These are phyloP conservation scores for Capronia epimyces DNA, from an alignment of 2,329 filamentous ascomycete genomes.

Conservation along the genomic window DNA sequence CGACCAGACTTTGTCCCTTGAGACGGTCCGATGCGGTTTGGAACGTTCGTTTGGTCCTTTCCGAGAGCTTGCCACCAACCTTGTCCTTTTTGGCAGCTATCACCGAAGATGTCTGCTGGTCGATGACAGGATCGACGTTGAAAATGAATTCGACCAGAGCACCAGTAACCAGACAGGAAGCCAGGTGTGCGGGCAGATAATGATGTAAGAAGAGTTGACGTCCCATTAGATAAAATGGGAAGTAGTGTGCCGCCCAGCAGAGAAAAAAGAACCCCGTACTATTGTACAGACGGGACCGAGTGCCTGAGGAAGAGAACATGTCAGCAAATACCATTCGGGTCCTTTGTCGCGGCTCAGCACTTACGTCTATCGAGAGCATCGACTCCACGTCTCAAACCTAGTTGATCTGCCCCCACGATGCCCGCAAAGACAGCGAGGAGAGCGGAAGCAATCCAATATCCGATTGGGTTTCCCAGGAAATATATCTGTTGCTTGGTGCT, in stretches of 20 bases:
- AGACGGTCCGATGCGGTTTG: constrained; percentile 77
- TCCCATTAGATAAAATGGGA: constrained; percentile 97
- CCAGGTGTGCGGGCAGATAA: constrained; percentile 90
- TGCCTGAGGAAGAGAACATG: constrained; percentile 47
- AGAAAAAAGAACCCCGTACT: constrained; percentile 99
- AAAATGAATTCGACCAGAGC: constrained; percentile 94
- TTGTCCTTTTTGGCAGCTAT: constrained; percentile 32
- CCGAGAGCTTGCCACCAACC: constrained; percentile 39
- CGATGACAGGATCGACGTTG: constrained; percentile 69
- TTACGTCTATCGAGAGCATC: constrained; percentile 90
- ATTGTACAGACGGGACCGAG: constrained; percentile 92
- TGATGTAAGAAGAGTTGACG: constrained; percentile 97
- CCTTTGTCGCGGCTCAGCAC: constrained; percentile 33
- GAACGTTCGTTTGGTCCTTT: constrained; percentile 51
- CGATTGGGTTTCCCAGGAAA: constrained; percentile 92
- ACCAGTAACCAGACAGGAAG: constrained; percentile 82
- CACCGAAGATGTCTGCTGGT: constrained; percentile 36
- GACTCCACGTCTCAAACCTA: constrained; percentile 85
- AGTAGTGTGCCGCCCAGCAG: constrained; percentile 93
- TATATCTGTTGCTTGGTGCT: constrained; percentile 96
- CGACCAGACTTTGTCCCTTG: constrained; percentile 67
- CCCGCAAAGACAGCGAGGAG: constrained; percentile 88
- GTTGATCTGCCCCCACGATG: constrained; percentile 85
- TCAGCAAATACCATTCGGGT: constrained; percentile 33
- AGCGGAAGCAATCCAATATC: constrained; percentile 95